Evolutionary conservation across 1,139 yeast genomes (phyloP), one percentile per base, ranked within the genome.

Genomic region (Meyerozyma athensensis): DNA sequence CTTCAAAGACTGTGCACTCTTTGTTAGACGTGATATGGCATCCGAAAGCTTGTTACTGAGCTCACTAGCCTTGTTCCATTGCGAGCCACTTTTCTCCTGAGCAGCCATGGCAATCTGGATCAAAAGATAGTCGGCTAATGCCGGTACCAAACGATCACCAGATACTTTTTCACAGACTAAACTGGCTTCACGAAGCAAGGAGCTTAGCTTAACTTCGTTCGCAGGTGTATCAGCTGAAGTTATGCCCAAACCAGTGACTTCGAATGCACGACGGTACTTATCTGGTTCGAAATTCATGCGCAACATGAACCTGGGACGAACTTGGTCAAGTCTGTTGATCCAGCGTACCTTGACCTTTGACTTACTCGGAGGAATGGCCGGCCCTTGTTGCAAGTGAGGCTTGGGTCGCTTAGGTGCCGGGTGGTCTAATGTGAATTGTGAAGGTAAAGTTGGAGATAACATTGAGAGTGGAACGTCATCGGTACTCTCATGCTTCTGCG

Each of bases 381-480:
- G 12, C 16, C 39, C 32, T 31, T 36, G 28, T 12, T 24, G 28
- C 28, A 26, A 31, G 16, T 24, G 19, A 4, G 38, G 38, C 33
- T 24, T 33, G 26, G 34, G 36, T 35, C 18, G 19, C 19, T 26
- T 10, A 10, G 22, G 35, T 21, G 21, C 30, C 7, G 31, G 21
- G 4, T 26, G 34, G 17, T 26, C 33, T 18, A 26, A 40, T 16
- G 50, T 56, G 37, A 63, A 63, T 18, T 58, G 54, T 10, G 60
- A 48, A 2, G 71, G 71, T 22, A 64, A 47, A 3, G 70, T 64
- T 4, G 71, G 70, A 2, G 68, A 61, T 24, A 65, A 45, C 49
- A 63, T 51, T 12, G 62, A 59, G 21, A 63, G 43, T 3, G 68
- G 65, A 3, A 59, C 42, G 21, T 51, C 43, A 33, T 57, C 61